Percentiles rank a stretch among this genome's conserved stretches.
phyloP scores from a whole-genome alignment of 2,329 filamentous ascomycete species.

The Didymella segeticola region DNA sequence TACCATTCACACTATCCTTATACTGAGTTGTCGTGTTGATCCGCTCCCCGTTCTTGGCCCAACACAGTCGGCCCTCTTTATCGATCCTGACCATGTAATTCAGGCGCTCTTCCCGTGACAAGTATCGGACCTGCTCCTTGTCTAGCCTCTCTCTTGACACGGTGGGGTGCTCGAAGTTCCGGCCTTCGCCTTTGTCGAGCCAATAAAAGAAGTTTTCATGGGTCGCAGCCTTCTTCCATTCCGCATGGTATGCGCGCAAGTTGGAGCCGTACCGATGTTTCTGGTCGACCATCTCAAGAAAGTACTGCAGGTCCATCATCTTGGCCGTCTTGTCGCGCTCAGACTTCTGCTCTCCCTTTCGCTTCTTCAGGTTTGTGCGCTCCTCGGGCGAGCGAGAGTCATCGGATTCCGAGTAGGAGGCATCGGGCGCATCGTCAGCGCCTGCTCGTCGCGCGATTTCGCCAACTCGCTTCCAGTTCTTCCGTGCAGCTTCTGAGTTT shows the following conservation, averaged over 20 bases:
- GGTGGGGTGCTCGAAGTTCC: conserved; percentile 69
- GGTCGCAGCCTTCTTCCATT: conserved; percentile 80
- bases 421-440: conserved; percentile 65
- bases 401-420: conserved; percentile 54
- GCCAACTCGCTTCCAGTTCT: conserved; percentile 78
- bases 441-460: conserved; percentile 75
- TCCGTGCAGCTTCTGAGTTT: conserved; percentile 58
- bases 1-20: conserved; percentile 78
- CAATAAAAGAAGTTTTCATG: conserved; percentile 94
- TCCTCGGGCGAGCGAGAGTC: conserved; percentile 45
- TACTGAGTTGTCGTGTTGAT: conserved; percentile 79
- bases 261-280: conserved; percentile 91
- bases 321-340: conserved; percentile 71
- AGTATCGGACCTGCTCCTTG: conserved; percentile 80
- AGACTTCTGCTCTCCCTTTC: conserved; percentile 59
- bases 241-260: conserved; percentile 78
- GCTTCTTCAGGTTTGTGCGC: conserved; percentile 39
- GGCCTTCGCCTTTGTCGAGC: conserved; percentile 83
- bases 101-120: conserved; percentile 80
- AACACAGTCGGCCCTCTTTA: conserved; percentile 75
- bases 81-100: conserved; percentile 83
- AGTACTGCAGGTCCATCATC: conserved; percentile 86
- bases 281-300: conserved; percentile 81
- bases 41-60: conserved; percentile 80
- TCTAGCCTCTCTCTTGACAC: conserved; percentile 79